phyloP scores from a whole-genome alignment of 108 stramenopile genomes.

The Licmophora abbreviata region DNA sequence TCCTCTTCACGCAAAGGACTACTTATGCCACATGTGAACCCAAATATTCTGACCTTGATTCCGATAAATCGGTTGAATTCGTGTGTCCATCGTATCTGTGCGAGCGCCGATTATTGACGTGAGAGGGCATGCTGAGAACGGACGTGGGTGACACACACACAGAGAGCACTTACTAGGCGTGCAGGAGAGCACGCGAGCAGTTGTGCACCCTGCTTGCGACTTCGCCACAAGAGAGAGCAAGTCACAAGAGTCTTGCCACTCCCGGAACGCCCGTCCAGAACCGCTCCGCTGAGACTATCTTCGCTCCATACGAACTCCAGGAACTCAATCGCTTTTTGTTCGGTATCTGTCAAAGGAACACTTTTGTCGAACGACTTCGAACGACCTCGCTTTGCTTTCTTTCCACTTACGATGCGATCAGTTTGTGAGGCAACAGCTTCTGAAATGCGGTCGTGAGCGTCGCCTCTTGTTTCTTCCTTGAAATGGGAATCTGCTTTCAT shows the following conservation, averaged over 20 bases:
- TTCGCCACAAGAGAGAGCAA: slow-evolving; percentile 36
- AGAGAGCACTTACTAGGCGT: slow-evolving; percentile 32
- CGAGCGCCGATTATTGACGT: too few relatives aligned
- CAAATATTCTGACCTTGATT: slow-evolving; percentile 18
- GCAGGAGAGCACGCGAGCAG: too few relatives aligned
- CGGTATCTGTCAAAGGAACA: too few relatives aligned
- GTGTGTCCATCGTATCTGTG: slow-evolving; percentile 67
- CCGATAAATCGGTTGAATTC: slow-evolving; percentile 44
- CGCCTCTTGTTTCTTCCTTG: too few relatives aligned
- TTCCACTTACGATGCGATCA: too few relatives aligned
- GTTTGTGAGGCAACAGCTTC: too few relatives aligned
- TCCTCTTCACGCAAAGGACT: neutral
- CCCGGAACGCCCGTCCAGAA: slow-evolving; percentile 31
- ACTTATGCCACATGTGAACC: neutral
- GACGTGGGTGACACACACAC: slow-evolving; percentile 34
- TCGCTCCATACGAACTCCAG: slow-evolving; percentile 21
- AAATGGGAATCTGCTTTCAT: too few relatives aligned
- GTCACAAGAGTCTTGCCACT: slow-evolving; percentile 60
- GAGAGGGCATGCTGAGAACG: neutral
- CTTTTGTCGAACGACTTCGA: too few relatives aligned
- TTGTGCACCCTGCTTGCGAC: too few relatives aligned
- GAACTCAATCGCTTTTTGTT: slow-evolving; percentile 19
- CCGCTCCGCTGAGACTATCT: slow-evolving; percentile 15
- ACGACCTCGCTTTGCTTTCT: too few relatives aligned
- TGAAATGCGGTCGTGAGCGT: too few relatives aligned